Evolutionary conservation across 257 asterid species (phyloP), one percentile per base, ranked within the genome.

Genomic region (Nicotiana noctiflora): DNA sequence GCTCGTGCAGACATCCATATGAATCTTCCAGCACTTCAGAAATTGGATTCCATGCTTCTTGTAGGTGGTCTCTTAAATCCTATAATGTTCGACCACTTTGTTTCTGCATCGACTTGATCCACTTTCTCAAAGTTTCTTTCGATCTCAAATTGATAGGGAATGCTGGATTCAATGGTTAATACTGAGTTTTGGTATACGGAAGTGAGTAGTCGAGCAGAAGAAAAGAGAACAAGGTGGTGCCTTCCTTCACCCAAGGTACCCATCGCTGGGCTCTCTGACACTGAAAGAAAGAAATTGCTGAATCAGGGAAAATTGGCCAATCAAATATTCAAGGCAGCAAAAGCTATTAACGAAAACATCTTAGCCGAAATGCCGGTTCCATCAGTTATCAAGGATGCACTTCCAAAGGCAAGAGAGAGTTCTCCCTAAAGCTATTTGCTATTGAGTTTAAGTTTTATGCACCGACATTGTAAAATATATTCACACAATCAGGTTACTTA

Each of bases 1-100:
- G 91, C 91, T 85, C 98, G 99, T 74, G 87, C 94, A 1, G 99
- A 95, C 81, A 86, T 95, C 84, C 90, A 91, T 82, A 86, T 93
- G 93, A 95, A 92, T 90, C 97, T 95, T 81, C 98, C 99, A 4
- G 99, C 98, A 2, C 89, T 95, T 70, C 88, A 86, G 88, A 92
- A 95, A 82, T 61, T 95, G 90, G 98, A 95, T 74, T 93, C 93
- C 19, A 95, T 95, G 96, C 97, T 95, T 82, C 89, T 93, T 86
- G 99, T 92, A 89, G 72, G 99, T 91, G 90, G 81, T 82, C 87
- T 83, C 70, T 83, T 21, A 11, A 19, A 19, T 44, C 59, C 34
- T 70, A 2, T 0, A 11, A 70, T 0, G 0, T 44, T 10, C 5
- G 4, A 37, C n/a, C 1, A 10, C 32, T 40, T 68, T 5, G 6